phyloP scores from a whole-genome alignment of 2,329 filamentous ascomycete genomes.

The Lizonia empirigonia region DNA sequence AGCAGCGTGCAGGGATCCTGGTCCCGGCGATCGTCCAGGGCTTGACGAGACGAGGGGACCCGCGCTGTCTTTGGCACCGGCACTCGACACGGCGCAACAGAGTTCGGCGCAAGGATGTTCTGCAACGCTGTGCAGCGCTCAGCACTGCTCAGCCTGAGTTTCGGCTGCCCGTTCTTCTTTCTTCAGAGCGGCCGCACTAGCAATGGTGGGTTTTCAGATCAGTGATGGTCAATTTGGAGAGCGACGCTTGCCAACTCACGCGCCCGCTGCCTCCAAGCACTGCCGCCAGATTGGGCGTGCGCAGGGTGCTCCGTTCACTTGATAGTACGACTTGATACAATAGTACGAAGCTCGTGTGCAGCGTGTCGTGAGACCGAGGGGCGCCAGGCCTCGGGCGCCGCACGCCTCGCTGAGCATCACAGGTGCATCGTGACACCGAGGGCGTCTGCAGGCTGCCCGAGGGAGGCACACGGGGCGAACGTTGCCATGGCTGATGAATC shows the following conservation, averaged over 20 bases:
- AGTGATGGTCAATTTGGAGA: conserved; percentile 1
- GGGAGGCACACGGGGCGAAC: conserved; percentile 9
- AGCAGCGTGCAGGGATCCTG: conserved; percentile 12
- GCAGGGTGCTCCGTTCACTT: conserved; percentile 1
- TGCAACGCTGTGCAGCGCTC: conserved; percentile 8
- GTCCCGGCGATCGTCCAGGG: conserved; percentile 19
- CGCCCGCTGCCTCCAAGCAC: conserved; percentile 1
- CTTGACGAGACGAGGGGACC: conserved; percentile 17
- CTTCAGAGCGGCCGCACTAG: conserved; percentile 15
- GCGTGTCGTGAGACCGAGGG: neutral
- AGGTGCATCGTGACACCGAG: conserved; percentile 4
- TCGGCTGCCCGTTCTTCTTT: too few relatives aligned
- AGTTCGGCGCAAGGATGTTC: too few relatives aligned
- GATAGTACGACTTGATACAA: neutral
- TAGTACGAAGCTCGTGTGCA: neutral
- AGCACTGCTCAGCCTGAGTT: conserved; percentile 2
- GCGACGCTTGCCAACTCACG: conserved; percentile 13
- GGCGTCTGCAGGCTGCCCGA: conserved; percentile 8
- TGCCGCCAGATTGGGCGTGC: neutral
- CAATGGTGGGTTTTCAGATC: conserved; percentile 14
- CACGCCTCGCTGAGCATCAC: neutral
- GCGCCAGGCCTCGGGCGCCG: conserved; percentile 1
- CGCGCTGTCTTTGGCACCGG: too few relatives aligned
- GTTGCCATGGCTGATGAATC: conserved; percentile 30
- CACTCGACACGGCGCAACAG: too few relatives aligned